Evolutionary conservation across 768 basidiomycete species (phyloP).

Genomic region (Saitozyma sp.): DNA sequence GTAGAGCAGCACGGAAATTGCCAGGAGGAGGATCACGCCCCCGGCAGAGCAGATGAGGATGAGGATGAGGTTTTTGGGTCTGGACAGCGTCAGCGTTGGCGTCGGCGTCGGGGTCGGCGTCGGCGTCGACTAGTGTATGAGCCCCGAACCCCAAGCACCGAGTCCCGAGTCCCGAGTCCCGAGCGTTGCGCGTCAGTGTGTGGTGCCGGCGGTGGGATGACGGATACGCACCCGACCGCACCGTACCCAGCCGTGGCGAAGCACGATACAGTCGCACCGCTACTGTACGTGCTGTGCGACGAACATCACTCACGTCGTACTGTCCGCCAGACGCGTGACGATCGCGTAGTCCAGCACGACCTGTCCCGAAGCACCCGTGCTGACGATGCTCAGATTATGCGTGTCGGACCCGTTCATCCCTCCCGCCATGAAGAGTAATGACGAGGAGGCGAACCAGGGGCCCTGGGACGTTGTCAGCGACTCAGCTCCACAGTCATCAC

Average conservation of each 20-base stretch:
- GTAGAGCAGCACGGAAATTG: conserved; percentile 15
- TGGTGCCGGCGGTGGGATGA: too few relatives aligned
- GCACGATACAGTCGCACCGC: too few relatives aligned
- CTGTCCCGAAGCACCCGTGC: conserved; percentile 6
- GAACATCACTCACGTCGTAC: background rate
- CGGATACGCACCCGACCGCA: too few relatives aligned
- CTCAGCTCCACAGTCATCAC: too few relatives aligned
- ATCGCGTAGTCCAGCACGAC: conserved; percentile 29
- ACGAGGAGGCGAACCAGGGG: conserved; percentile 28
- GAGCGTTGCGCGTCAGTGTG: too few relatives aligned
- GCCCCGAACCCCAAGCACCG: too few relatives aligned
- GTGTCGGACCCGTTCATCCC: conserved; percentile 11
- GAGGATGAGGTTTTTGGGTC: conserved; percentile 7
- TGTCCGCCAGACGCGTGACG: conserved; percentile 3
- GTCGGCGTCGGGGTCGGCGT: background rate
- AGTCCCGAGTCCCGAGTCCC: too few relatives aligned
- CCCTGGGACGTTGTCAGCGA: conserved; percentile 12
- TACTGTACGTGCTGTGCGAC: too few relatives aligned
- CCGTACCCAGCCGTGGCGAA: too few relatives aligned
- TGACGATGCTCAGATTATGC: conserved; percentile 19
- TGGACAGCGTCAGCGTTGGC: background rate
- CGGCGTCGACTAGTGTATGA: too few relatives aligned
- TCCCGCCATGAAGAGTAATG: conserved; percentile 20
- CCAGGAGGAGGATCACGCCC: conserved; percentile 9
- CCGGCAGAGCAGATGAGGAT: conserved; percentile 16